Percentiles rank a stretch among this genome's conserved stretches.
phyloP scores from a whole-genome alignment of 768 basidiomycete species.

The Phaeotremella skinneri region DNA sequence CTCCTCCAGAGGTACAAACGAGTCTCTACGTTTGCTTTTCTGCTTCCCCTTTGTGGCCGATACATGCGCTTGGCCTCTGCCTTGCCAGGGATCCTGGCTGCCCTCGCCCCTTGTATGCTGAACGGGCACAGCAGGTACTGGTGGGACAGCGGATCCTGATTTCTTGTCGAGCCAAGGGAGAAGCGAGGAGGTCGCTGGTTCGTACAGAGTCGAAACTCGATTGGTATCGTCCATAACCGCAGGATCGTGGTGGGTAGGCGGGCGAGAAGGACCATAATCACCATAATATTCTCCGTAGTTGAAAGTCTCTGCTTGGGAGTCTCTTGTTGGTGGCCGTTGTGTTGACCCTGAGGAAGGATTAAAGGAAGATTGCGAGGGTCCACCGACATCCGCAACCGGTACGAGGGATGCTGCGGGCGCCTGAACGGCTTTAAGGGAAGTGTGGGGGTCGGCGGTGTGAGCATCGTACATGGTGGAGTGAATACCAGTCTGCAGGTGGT shows the following conservation, averaged over 20 bases:
- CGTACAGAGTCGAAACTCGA: neutral
- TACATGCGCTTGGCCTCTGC: neutral
- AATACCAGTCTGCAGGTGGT: neutral
- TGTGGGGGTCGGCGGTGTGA: neutral
- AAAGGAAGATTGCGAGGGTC: too few species aligned
- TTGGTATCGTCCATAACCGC: neutral
- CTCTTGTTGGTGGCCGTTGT: neutral
- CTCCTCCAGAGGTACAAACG: neutral
- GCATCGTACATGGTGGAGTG: neutral
- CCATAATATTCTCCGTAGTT: neutral
- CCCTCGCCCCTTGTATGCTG: neutral
- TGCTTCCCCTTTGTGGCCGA: neutral
- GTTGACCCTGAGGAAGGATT: too few species aligned
- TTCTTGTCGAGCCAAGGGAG: neutral
- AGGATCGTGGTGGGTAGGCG: neutral
- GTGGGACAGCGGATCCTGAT: neutral
- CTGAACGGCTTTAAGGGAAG: neutral
- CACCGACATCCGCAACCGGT: neutral
- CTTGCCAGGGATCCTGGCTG: neutral
- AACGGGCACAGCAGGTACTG: neutral
- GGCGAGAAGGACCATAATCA: neutral
- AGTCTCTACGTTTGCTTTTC: neutral
- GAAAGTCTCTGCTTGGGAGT: neutral
- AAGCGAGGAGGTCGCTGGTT: slow-evolving; percentile 1
- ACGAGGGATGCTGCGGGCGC: neutral